Evolutionary conservation across 208 protist species (phyloP).

Genomic region (Leishmania amazonensis): DNA sequence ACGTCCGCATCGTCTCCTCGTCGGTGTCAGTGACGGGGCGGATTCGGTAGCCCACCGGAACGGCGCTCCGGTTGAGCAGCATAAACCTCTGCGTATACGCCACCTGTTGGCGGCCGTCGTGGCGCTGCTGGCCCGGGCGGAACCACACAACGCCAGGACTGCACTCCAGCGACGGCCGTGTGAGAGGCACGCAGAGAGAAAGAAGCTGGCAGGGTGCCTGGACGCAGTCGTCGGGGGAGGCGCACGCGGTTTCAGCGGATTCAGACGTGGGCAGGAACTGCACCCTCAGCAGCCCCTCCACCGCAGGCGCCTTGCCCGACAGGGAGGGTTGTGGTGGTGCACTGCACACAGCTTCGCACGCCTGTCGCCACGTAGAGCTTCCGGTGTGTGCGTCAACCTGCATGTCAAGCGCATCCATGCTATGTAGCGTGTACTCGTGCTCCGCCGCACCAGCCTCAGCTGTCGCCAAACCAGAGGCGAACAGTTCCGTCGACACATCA

Average conservation of each 20-base stretch:
- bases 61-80: conserved; percentile 54
- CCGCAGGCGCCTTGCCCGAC: conserved; percentile 1
- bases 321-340: not conserved
- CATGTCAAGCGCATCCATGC: conserved; percentile 68
- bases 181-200: conserved; percentile 52
- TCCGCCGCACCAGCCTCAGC: conserved; percentile 5
- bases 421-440: conserved; percentile 54
- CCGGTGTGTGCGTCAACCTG: conserved; percentile 33
- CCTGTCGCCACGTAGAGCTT: conserved; percentile 18
- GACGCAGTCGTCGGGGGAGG: not conserved
- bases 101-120: conserved; percentile 81
- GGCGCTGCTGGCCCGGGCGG: conserved; percentile 65
- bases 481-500: conserved; percentile 18
- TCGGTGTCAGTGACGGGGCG: conserved; percentile 29
- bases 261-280: conserved; percentile 28
- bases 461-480: not conserved
- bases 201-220: conserved; percentile 40
- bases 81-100: conserved; percentile 59
- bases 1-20: conserved; percentile 15
- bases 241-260: not conserved
- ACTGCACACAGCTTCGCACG: not conserved
- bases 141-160: conserved; percentile 70
- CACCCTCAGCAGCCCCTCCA: conserved; percentile 25
- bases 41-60: conserved; percentile 44
- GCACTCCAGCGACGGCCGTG: conserved; percentile 45